These are phyloP conservation scores for Rubia occidens DNA, from an alignment of 305 asterid species.

Conservation along the genomic window DNA sequence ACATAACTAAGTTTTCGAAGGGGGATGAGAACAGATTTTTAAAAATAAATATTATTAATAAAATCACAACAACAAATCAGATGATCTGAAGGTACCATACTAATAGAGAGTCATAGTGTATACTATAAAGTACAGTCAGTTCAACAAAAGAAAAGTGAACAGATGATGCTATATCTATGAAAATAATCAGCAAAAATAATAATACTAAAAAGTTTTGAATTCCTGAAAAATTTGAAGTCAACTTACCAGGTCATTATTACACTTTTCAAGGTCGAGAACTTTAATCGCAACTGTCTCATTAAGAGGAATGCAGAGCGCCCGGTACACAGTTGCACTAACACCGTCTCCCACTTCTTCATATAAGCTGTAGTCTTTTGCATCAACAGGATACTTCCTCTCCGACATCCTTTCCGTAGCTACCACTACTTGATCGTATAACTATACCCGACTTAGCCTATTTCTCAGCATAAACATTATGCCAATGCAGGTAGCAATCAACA, in stretches of 20 bases:
- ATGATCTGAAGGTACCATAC: background rate
- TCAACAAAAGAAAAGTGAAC: background rate
- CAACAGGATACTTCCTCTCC: slow-evolving; percentile 63
- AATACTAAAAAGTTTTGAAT: background rate
- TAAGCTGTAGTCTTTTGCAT: slow-evolving; percentile 62
- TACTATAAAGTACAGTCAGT: background rate
- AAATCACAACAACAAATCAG: background rate
- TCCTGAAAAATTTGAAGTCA: slow-evolving; percentile 3
- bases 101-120: background rate
- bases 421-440: slow-evolving; percentile 24
- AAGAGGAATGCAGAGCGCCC: slow-evolving; percentile 73
- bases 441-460: slow-evolving; percentile 16
- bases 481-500: slow-evolving; percentile 6
- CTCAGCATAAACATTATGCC: slow-evolving; percentile 4
- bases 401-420: slow-evolving; percentile 37
- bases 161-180: background rate
- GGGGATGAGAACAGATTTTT: background rate
- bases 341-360: slow-evolving; percentile 95
- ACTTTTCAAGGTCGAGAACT: slow-evolving; percentile 96
- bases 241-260: slow-evolving; percentile 88
- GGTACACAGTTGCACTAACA: slow-evolving; percentile 84
- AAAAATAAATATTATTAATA: background rate
- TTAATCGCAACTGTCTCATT: slow-evolving; percentile 82
- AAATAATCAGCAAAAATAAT: background rate
- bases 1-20: background rate